These are phyloP conservation scores for Amanita inopinata DNA, from an alignment of 768 basidiomycete genomes.

Conservation along the genomic window DNA sequence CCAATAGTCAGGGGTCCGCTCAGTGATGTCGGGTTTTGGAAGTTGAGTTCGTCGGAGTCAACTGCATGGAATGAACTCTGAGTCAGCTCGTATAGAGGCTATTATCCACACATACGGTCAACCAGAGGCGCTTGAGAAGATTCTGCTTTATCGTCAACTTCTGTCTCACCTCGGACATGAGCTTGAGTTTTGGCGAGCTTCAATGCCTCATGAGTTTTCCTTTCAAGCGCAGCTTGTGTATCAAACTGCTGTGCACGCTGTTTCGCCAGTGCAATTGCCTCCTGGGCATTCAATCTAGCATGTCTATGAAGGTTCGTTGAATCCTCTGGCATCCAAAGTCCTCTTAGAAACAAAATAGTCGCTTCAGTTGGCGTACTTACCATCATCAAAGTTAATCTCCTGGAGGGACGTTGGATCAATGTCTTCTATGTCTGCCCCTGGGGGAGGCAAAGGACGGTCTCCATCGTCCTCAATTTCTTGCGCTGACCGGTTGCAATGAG, in stretches of 20 bases:
- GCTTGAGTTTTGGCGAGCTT: conserved; percentile 52
- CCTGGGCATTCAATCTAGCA: conserved; percentile 83
- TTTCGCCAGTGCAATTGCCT: conserved; percentile 71
- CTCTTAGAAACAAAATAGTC: conserved; percentile 3
- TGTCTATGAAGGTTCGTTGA: conserved; percentile 77
- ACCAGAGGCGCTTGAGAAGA: conserved; percentile 40
- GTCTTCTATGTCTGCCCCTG: conserved; percentile 49
- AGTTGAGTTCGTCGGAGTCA: conserved; percentile 95
- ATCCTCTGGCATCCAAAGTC: conserved; percentile 48
- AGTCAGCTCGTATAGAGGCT: not conserved
- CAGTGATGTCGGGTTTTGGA: conserved; percentile 94
- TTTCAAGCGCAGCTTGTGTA: conserved; percentile 65
- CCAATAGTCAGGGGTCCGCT: conserved; percentile 76
- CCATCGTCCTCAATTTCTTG: conserved; percentile 63
- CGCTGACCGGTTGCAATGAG: conserved; percentile 33
- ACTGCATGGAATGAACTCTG: conserved; percentile 37
- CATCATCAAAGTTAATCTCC: conserved; percentile 88
- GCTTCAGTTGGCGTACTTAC: conserved; percentile 31
- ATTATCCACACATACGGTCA: conserved; percentile 45
- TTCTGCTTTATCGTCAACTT: conserved; percentile 14
- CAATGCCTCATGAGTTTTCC: conserved; percentile 72
- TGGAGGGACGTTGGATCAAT: conserved; percentile 42
- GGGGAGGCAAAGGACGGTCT: conserved; percentile 34
- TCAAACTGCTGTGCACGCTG: conserved; percentile 83
- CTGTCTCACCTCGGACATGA: conserved; percentile 34